These are phyloP conservation scores for Pleurotus djamor DNA, from an alignment of 768 basidiomycete species.

Conservation along the genomic window DNA sequence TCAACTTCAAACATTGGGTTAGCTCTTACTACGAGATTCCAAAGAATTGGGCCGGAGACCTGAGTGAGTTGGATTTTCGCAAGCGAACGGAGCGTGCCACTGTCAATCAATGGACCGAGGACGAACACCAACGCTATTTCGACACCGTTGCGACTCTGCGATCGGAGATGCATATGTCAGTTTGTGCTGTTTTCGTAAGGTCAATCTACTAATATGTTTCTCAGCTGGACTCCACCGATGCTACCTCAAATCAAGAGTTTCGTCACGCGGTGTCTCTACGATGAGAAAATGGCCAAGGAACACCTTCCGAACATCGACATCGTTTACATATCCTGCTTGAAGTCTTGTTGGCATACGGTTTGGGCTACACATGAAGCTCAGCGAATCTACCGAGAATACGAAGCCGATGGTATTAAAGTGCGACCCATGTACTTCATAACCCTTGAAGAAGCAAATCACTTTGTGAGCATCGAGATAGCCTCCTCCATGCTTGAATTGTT, in stretches of 20 bases:
- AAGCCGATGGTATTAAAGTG: conserved; percentile 12
- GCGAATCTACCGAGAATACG: conserved; percentile 15
- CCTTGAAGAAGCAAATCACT: conserved; percentile 29
- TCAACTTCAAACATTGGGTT: conserved; percentile 9
- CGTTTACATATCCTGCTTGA: conserved; percentile 15
- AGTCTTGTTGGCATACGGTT: conserved; percentile 19
- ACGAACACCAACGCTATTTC: conserved; percentile 16
- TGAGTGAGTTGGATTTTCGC: conserved; percentile 19
- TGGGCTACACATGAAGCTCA: conserved; percentile 19
- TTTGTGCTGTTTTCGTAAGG: conserved; percentile 16
- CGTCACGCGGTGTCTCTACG: background rate
- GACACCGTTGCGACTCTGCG: conserved; percentile 12
- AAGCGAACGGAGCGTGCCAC: conserved; percentile 14
- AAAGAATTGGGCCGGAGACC: conserved; percentile 3
- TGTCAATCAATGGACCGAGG: conserved; percentile 16
- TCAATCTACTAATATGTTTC: conserved; percentile 10
- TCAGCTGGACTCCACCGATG: conserved; percentile 19
- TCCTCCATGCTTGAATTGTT: background rate
- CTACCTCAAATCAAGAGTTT: conserved; percentile 5
- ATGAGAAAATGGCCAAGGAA: background rate
- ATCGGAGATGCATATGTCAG: conserved; percentile 19
- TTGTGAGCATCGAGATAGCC: conserved; percentile 20
- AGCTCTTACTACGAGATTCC: conserved; percentile 16
- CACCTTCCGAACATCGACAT: conserved; percentile 20
- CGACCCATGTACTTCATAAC: conserved; percentile 20